Percentiles rank a stretch among this genome's conserved stretches.
Conservation (phyloP, 1,139 yeast species). For the Candida frijolesensis region DNA sequence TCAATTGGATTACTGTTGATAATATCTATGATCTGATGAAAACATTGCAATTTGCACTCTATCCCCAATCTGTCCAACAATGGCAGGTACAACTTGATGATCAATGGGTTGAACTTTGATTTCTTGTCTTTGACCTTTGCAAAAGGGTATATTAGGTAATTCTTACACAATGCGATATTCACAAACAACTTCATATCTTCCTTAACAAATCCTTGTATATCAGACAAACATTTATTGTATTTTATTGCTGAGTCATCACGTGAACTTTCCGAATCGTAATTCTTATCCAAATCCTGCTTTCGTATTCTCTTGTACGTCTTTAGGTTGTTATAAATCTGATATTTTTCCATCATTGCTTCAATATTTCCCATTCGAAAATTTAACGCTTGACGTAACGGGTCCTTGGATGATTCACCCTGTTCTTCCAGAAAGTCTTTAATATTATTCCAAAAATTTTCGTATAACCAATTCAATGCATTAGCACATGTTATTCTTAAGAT, state of each 20-base stretch:
- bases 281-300: constrained; percentile 43
- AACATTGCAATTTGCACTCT: constrained; percentile 20
- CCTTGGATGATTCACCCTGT: background rate
- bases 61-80: constrained; percentile 33
- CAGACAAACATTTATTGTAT: constrained; percentile 25
- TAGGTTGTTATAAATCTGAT: constrained; percentile 19
- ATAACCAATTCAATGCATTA: constrained; percentile 76
- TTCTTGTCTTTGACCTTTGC: constrained; percentile 22
- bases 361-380: constrained; percentile 4
- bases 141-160: constrained; percentile 31
- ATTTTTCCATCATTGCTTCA: constrained; percentile 6
- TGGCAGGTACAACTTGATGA: constrained; percentile 36
- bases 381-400: constrained; percentile 7
- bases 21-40: constrained; percentile 11
- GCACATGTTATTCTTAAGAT: constrained; percentile 60
- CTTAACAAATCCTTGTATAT: constrained; percentile 15
- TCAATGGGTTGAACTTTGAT: constrained; percentile 28
- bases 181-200: constrained; percentile 14
- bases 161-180: constrained; percentile 24
- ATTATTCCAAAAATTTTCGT: constrained; percentile 70
- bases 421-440: constrained; percentile 29
- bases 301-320: constrained; percentile 42
- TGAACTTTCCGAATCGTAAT: constrained; percentile 38
- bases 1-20: background rate
- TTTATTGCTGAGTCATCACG: constrained; percentile 35